Percentiles rank a stretch among this genome's conserved stretches.
Evolutionary conservation across 345 rosid species (phyloP).

Genomic region (Hypericum perforatum): DNA sequence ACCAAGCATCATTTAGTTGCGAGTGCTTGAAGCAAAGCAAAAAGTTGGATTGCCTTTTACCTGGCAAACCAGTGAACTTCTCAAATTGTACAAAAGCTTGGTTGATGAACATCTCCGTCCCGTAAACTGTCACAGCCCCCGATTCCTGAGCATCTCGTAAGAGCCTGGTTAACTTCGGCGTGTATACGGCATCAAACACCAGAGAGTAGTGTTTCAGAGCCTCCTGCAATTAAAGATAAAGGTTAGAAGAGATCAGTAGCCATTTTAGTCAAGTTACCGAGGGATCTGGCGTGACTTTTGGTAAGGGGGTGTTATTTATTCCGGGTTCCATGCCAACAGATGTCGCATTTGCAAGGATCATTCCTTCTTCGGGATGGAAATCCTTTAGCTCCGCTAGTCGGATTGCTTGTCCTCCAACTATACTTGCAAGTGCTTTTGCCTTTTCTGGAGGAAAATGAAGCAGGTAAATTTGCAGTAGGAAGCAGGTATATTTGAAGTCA

Average conservation of each 20-base stretch:
- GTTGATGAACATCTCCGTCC: slow-evolving; percentile 49
- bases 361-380: slow-evolving; percentile 53
- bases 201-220: slow-evolving; percentile 42
- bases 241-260: neutral
- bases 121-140: slow-evolving; percentile 39
- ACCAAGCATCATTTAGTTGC: neutral
- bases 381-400: slow-evolving; percentile 36
- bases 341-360: slow-evolving; percentile 57
- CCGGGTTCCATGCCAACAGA: slow-evolving; percentile 57
- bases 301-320: slow-evolving; percentile 31
- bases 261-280: neutral
- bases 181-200: slow-evolving; percentile 53
- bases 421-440: slow-evolving; percentile 43
- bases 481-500: too few relatives aligned
- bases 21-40: neutral
- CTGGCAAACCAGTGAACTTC: slow-evolving; percentile 53
- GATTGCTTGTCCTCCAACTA: slow-evolving; percentile 45
- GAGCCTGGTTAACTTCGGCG: slow-evolving; percentile 50
- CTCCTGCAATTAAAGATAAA: slow-evolving; percentile 21
- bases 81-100: slow-evolving; percentile 53
- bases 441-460: slow-evolving; percentile 20
- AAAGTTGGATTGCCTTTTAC: slow-evolving; percentile 22
- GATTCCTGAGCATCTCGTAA: slow-evolving; percentile 44
- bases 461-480: too few relatives aligned
- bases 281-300: slow-evolving; percentile 30